These are phyloP conservation scores for Hymenoscyphus fructigenus DNA, from an alignment of 2,329 filamentous ascomycete species.

Conservation along the genomic window DNA sequence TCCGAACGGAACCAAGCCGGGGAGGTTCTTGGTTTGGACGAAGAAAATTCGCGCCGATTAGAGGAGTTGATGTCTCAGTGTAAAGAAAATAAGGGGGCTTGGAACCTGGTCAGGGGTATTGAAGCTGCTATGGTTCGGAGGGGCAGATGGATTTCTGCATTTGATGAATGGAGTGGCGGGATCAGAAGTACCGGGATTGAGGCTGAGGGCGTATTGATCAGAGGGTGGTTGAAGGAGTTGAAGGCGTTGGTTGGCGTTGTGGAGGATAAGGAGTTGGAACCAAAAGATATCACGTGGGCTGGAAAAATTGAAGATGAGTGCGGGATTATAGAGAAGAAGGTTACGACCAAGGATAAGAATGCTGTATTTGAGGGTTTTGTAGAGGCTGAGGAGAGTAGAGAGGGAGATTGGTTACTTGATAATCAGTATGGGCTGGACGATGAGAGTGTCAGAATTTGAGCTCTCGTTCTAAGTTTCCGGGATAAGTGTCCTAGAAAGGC, in stretches of 20 bases:
- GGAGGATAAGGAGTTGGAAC: background rate
- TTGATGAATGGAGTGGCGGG: background rate
- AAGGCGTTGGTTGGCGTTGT: background rate
- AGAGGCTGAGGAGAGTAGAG: background rate
- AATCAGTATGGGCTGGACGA: background rate
- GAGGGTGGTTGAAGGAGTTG: background rate
- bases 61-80: background rate
- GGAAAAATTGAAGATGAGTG: background rate
- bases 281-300: background rate
- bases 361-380: background rate
- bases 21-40: background rate
- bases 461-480: no score
- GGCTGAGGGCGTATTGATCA: background rate
- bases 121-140: background rate
- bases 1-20: background rate
- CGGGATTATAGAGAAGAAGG: background rate
- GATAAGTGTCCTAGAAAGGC: no score
- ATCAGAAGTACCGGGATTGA: background rate
- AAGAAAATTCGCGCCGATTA: background rate
- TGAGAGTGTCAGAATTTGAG: background rate
- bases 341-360: background rate
- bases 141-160: background rate
- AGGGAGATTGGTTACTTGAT: background rate
- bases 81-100: background rate
- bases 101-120: background rate